These are phyloP conservation scores for Arthrinium phaeospermum DNA, from an alignment of 2,329 filamentous ascomycete genomes.

Conservation along the genomic window DNA sequence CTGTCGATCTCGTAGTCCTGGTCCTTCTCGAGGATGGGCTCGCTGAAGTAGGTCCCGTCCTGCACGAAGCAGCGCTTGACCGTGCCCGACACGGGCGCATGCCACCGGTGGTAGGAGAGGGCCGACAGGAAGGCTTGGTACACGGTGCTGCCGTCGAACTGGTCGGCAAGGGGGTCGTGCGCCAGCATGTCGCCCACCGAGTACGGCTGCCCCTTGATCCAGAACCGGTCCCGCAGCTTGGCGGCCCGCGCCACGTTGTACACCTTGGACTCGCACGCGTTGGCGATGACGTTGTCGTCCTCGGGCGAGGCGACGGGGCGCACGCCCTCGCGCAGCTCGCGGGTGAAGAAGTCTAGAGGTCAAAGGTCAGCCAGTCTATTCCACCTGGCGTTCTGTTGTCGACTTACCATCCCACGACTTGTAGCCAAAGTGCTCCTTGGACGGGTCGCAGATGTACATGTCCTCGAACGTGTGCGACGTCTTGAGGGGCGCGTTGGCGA, in stretches of 20 bases:
- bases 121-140: constrained; percentile 67
- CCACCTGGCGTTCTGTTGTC: background rate
- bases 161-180: constrained; percentile 48
- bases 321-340: constrained; percentile 50
- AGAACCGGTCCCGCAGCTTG: constrained; percentile 58
- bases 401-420: constrained; percentile 61
- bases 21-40: constrained; percentile 53
- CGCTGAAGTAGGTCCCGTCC: constrained; percentile 65
- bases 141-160: constrained; percentile 60
- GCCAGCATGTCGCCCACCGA: constrained; percentile 59
- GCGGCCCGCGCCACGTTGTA: constrained; percentile 46
- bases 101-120: constrained; percentile 67
- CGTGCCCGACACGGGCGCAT: constrained; percentile 61
- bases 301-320: constrained; percentile 55
- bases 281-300: constrained; percentile 56
- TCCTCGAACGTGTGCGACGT: constrained; percentile 59
- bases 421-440: constrained; percentile 58
- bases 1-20: constrained; percentile 32
- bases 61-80: constrained; percentile 56
- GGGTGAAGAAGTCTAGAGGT: constrained; percentile 59
- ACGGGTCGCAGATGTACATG: constrained; percentile 65
- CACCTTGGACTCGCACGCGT: constrained; percentile 62
- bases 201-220: constrained; percentile 66
- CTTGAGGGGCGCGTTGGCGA: constrained; percentile 53
- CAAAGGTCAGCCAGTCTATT: background rate